A percentile compares a stretch with the other conserved stretches of the same genome.
phyloP scores from a whole-genome alignment of 441 rosid genomes.

The Adansonia grandidieri region DNA sequence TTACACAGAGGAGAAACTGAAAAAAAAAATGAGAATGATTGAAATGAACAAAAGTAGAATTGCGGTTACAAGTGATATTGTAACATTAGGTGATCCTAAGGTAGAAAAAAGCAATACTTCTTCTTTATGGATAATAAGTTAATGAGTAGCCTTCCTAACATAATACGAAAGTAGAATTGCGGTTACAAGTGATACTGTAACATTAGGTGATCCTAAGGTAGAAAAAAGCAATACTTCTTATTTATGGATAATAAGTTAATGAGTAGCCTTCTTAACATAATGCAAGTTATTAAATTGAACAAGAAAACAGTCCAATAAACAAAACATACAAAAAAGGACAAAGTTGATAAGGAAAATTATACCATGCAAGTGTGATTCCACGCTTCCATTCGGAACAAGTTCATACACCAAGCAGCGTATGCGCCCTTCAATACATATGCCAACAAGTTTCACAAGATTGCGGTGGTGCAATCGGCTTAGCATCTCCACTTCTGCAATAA shows the following conservation, averaged over 20 bases:
- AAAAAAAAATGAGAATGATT: not conserved
- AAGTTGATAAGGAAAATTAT: conserved; percentile 28
- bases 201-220: not conserved
- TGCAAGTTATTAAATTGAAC: not conserved
- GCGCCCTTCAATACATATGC: conserved; percentile 88
- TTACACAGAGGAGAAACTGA: not conserved
- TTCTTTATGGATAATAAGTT: conserved; percentile 10
- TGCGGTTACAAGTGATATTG: not conserved
- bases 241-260: conserved; percentile 16
- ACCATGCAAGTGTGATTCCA: conserved; percentile 99
- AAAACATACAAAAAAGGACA: not conserved
- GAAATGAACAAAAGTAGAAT: not conserved
- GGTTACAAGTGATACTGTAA: not conserved
- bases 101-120: not conserved
- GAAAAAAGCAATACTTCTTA: not conserved
- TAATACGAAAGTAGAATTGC: not conserved
- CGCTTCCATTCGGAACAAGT: conserved; percentile 89
- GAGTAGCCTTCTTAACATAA: not conserved
- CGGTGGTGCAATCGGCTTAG: conserved; percentile 97
- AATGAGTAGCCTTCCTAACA: conserved; percentile 11
- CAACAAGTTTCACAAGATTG: conserved; percentile 93
- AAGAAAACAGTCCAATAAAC: not conserved
- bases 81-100: not conserved
- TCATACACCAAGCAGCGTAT: conserved; percentile 88
- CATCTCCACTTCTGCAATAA: conserved; percentile 97